These are phyloP conservation scores for Scheffersomyces insectosa DNA, from an alignment of 1,139 yeast genomes.

Conservation along the genomic window DNA sequence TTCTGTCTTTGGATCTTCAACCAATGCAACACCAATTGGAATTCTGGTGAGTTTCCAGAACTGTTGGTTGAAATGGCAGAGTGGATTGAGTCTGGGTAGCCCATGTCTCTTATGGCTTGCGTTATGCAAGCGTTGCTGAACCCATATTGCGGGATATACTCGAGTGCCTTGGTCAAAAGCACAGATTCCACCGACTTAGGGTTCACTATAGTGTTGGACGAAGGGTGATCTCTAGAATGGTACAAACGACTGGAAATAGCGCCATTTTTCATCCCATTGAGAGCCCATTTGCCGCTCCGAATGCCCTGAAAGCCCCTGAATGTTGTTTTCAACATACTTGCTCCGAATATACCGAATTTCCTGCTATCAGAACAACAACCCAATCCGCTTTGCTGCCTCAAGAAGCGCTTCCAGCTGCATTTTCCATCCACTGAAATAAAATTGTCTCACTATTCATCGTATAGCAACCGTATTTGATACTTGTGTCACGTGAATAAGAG, in stretches of 20 bases:
- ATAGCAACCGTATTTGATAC: too few relatives aligned
- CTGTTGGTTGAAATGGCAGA: slow-evolving; percentile 48
- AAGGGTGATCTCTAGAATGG: slow-evolving; percentile 40
- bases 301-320: too few relatives aligned
- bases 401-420: too few relatives aligned
- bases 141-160: slow-evolving; percentile 67
- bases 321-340: too few relatives aligned
- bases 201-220: slow-evolving; percentile 34
- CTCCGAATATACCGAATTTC: too few relatives aligned
- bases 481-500: too few relatives aligned
- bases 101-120: slow-evolving; percentile 59
- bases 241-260: slow-evolving; percentile 14
- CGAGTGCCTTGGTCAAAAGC: slow-evolving; percentile 37
- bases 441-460: too few relatives aligned
- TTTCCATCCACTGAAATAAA: too few relatives aligned
- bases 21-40: slow-evolving; percentile 50
- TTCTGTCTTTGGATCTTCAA: slow-evolving; percentile 37
- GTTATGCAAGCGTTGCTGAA: slow-evolving; percentile 63
- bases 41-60: slow-evolving; percentile 36
- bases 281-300: too few relatives aligned
- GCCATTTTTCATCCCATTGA: too few relatives aligned
- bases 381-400: too few relatives aligned
- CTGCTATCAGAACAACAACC: too few relatives aligned
- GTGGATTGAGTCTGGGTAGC: slow-evolving; percentile 66
- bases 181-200: slow-evolving; percentile 31